Evolutionary conservation across 306 rosid genomes (phyloP).

Genomic region (Castanea crenata): DNA sequence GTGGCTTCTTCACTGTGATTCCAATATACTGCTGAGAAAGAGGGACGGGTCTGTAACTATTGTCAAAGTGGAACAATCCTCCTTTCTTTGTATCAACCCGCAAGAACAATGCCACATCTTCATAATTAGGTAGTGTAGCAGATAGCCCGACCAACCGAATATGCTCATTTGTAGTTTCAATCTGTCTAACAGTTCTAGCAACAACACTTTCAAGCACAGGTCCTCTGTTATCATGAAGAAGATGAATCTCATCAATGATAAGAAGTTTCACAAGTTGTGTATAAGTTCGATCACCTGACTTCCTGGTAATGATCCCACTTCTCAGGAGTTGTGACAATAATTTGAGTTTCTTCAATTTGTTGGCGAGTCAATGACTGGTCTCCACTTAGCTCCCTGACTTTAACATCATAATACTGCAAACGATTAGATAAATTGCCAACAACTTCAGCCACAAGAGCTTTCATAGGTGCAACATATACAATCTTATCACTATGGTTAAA

Average conservation of each 20-base stretch:
- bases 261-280: constrained; percentile 91
- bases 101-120: constrained; percentile 87
- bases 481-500: constrained; percentile 77
- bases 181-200: constrained; percentile 97
- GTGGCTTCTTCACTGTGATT: constrained; percentile 86
- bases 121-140: constrained; percentile 89
- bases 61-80: constrained; percentile 81
- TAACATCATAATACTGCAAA: constrained; percentile 82
- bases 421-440: constrained; percentile 94
- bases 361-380: constrained; percentile 88
- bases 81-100: constrained; percentile 61
- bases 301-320: constrained; percentile 98
- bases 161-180: constrained; percentile 84
- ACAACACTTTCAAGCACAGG: constrained; percentile 97
- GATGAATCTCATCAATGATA: constrained; percentile 94
- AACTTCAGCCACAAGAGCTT: constrained; percentile 98
- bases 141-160: constrained; percentile 95
- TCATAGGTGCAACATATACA: constrained; percentile 98
- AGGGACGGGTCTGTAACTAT: constrained; percentile 93
- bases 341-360: constrained; percentile 94
- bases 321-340: constrained; percentile 97
- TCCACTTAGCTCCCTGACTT: constrained; percentile 89
- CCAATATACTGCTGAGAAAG: constrained; percentile 95
- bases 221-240: constrained; percentile 96
- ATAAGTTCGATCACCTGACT: constrained; percentile 93